Conservation (phyloP, 768 basidiomycete species). For the Harrya chromipes region DNA sequence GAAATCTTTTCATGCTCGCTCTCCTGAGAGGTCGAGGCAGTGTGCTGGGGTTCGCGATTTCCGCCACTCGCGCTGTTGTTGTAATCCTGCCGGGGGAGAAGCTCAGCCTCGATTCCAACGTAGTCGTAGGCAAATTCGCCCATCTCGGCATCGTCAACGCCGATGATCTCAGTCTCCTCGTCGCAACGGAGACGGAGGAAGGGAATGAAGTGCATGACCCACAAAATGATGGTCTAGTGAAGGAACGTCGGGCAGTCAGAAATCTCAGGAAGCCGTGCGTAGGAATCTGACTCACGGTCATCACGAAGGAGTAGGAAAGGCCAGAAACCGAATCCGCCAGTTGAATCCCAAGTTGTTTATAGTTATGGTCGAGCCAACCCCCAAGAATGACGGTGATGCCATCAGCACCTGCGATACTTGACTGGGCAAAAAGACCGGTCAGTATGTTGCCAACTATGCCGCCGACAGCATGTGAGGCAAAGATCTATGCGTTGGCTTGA, state of each 20-base stretch:
- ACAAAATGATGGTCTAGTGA: slow-evolving; percentile 69
- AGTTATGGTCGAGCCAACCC: slow-evolving; percentile 86
- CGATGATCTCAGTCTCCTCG: slow-evolving; percentile 71
- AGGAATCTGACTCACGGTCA: slow-evolving; percentile 53
- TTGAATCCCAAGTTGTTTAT: slow-evolving; percentile 82
- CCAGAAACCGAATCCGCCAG: slow-evolving; percentile 71
- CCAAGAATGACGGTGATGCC: slow-evolving; percentile 64
- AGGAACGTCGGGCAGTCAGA: neutral
- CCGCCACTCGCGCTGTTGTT: slow-evolving; percentile 26
- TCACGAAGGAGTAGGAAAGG: slow-evolving; percentile 66
- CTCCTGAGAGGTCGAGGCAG: slow-evolving; percentile 21
- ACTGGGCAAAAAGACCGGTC: slow-evolving; percentile 86
- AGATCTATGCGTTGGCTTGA: slow-evolving; percentile 54
- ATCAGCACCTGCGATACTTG: slow-evolving; percentile 76
- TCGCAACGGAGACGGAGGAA: slow-evolving; percentile 67
- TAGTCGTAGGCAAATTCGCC: slow-evolving; percentile 91
- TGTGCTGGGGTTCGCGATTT: slow-evolving; percentile 36
- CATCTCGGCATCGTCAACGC: slow-evolving; percentile 88
- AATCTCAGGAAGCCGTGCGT: neutral
- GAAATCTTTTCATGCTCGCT: slow-evolving; percentile 27
- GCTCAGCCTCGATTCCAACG: slow-evolving; percentile 64
- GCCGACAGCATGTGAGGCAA: slow-evolving; percentile 79
- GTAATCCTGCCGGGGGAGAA: slow-evolving; percentile 34
- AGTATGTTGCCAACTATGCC: slow-evolving; percentile 80
- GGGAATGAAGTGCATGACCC: slow-evolving; percentile 87